These are phyloP conservation scores for Glycine latifolia DNA, from an alignment of 306 rosid species.

Conservation along the genomic window DNA sequence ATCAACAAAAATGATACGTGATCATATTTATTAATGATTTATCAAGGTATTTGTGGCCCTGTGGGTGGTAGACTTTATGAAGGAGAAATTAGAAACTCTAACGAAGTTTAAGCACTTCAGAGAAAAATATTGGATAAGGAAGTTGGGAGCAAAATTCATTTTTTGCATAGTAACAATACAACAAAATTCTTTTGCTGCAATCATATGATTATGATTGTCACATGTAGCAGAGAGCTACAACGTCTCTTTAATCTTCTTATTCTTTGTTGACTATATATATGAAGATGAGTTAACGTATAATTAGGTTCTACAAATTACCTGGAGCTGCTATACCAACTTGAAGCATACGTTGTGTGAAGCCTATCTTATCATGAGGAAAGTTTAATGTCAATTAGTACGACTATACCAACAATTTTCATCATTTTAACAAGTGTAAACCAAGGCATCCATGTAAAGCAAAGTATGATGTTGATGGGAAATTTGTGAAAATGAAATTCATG, in stretches of 20 bases:
- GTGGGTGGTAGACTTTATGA: too few species aligned
- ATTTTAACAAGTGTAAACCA: slow-evolving; percentile 49
- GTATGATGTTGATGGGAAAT: slow-evolving; percentile 61
- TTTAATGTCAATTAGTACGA: slow-evolving; percentile 44
- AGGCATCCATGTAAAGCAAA: slow-evolving; percentile 53
- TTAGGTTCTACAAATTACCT: slow-evolving; percentile 42
- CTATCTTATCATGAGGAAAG: slow-evolving; percentile 37
- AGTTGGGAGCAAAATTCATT: too few species aligned
- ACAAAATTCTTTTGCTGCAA: not conserved
- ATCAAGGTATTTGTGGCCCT: too few species aligned
- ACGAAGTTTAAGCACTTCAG: too few species aligned
- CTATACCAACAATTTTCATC: slow-evolving; percentile 44
- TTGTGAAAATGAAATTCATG: slow-evolving; percentile 54
- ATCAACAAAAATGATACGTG: too few species aligned
- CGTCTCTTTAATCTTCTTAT: not conserved
- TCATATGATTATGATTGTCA: not conserved
- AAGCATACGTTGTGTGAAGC: slow-evolving; percentile 42
- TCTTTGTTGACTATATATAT: not conserved
- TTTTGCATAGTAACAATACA: not conserved
- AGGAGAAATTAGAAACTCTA: too few species aligned
- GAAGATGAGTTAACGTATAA: slow-evolving; percentile 6
- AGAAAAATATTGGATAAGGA: too few species aligned
- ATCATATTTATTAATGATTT: too few species aligned
- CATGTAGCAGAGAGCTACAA: not conserved
- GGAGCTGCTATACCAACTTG: slow-evolving; percentile 12